phyloP scores from a whole-genome alignment of 129 eudicot genomes.

The Solidago caesia region DNA sequence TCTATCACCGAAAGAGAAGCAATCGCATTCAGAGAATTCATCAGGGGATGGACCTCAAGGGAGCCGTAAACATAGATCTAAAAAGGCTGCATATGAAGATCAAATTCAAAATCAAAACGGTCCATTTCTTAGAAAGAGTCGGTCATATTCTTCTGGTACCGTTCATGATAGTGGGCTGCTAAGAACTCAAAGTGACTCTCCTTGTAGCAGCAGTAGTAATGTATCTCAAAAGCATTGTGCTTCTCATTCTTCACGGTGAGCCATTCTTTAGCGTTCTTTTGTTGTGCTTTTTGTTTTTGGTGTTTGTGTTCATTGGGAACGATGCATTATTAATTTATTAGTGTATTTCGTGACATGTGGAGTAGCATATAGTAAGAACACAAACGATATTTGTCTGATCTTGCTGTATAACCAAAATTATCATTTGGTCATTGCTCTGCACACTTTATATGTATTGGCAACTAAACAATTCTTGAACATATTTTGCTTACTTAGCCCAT shows the following conservation, averaged over 20 bases:
- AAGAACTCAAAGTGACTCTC: slow-evolving; percentile 61
- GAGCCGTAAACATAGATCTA: slow-evolving; percentile 36
- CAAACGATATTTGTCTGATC: background rate
- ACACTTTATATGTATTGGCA: background rate
- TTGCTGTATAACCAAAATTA: background rate
- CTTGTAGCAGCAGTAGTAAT: slow-evolving; percentile 57
- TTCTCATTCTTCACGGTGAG: slow-evolving; percentile 57
- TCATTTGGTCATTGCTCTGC: background rate
- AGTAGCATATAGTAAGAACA: background rate
- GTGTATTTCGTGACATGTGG: background rate
- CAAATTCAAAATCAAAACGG: slow-evolving; percentile 29
- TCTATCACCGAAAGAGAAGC: slow-evolving; percentile 44
- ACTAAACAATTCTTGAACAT: background rate
- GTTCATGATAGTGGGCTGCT: slow-evolving; percentile 43
- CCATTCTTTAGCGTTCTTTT: slow-evolving; percentile 11
- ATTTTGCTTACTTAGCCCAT: background rate
- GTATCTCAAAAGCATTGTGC: slow-evolving; percentile 49
- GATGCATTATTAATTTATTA: background rate
- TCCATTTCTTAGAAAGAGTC: slow-evolving; percentile 74
- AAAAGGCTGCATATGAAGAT: slow-evolving; percentile 44
- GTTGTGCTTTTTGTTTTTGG: background rate
- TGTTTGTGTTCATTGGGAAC: background rate
- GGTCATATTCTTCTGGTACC: slow-evolving; percentile 78
- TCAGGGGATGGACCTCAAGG: slow-evolving; percentile 40
- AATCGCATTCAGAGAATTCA: slow-evolving; percentile 45